Base-by-base conservation (phyloP, 2,329 filamentous ascomycete genomes). In the Lasiodiplodia theobromae region DNA sequence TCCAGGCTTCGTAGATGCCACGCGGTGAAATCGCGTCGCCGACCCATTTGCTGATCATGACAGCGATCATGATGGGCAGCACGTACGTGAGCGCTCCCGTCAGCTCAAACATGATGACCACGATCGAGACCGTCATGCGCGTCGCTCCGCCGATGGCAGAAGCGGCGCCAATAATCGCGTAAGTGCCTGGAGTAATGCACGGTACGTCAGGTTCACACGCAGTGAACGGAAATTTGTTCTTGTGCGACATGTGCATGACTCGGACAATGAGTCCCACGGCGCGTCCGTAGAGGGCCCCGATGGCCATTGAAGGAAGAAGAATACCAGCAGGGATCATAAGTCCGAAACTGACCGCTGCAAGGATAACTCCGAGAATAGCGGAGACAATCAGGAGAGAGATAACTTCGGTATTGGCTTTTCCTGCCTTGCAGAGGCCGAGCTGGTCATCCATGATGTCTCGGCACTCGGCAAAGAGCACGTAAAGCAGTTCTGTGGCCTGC, bases 101-200 rank as follows among this genome's bases (percentile, higher is more conserved):
- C 68, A 99, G 89, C 83, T 99, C 96, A 76, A 99, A 99, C 92
- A 97, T 97, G 82, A 99, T 99, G 75, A 98, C 96, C 4, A 99
- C 95, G 72, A 99, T 97, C 14, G 94, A 97, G 12, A 97, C 94
- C 0, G 96, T 99, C 90, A 99, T 96, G 73, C 95, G 89, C 21
- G 95, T 98, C 44, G 96, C 93, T 58, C 96, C 96, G 6, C 92
- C 93, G 1, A 99, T 88, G n/a, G 95, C 93, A 4, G 96, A 94
- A 0, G 96, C 95, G 0, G 96, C 96, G 40, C 96, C 96, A 70
- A 99, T 92, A 74, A 99, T 97, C 71, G 96, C 96, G 77, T 99
- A 99, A 1, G 95, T 96, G 16, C 95, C 96, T 0, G 96, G 95
- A 0, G 92, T 97, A 63, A 99, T 89, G 80, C 96, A 99, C 8